Evolutionary conservation across 1,284 basidiomycete species (phyloP).

Genomic region (Ustilago trichophora): DNA sequence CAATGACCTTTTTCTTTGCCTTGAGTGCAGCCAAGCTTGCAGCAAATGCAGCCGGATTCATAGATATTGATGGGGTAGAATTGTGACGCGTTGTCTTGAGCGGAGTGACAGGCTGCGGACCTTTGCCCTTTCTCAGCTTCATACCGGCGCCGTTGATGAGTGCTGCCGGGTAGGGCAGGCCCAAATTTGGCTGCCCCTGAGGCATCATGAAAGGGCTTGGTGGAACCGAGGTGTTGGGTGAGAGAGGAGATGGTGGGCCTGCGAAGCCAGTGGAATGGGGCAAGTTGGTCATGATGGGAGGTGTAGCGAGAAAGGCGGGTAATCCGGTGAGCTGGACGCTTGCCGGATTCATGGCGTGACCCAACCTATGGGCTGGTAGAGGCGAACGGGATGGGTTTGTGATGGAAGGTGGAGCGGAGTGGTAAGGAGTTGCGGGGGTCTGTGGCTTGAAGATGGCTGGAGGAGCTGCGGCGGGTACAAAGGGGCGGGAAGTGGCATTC

Average conservation of each 20-base stretch:
- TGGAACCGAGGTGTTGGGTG: slow-evolving; percentile 13
- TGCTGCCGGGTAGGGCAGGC: slow-evolving; percentile 1
- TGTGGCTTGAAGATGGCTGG: slow-evolving; percentile 13
- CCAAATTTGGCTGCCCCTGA: slow-evolving; percentile 3
- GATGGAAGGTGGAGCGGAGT: not conserved
- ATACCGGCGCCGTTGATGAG: slow-evolving; percentile 4
- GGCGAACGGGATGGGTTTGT: slow-evolving; percentile 11
- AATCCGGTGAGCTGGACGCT: slow-evolving; percentile 45
- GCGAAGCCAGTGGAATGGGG: slow-evolving; percentile 6
- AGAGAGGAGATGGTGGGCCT: slow-evolving; percentile 35
- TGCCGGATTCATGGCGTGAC: slow-evolving; percentile 23
- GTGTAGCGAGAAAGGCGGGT: slow-evolving; percentile 30
- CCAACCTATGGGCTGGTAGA: slow-evolving; percentile 14
- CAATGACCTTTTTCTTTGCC: slow-evolving; percentile 39
- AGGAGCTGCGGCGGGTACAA: slow-evolving; percentile 18
- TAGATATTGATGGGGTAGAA: slow-evolving; percentile 55
- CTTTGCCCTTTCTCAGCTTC: slow-evolving; percentile 25
- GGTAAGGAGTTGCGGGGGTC: slow-evolving; percentile 4
- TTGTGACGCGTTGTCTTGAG: slow-evolving; percentile 59
- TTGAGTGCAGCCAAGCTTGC: slow-evolving; percentile 39
- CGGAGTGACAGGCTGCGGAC: slow-evolving; percentile 43
- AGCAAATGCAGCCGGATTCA: slow-evolving; percentile 54
- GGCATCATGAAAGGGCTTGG: slow-evolving; percentile 20
- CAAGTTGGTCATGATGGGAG: slow-evolving; percentile 19
- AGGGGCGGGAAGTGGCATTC: slow-evolving; percentile 33